phyloP scores from a whole-genome alignment of 1,284 basidiomycete species.

The Cutaneotrichosporon sp. region DNA sequence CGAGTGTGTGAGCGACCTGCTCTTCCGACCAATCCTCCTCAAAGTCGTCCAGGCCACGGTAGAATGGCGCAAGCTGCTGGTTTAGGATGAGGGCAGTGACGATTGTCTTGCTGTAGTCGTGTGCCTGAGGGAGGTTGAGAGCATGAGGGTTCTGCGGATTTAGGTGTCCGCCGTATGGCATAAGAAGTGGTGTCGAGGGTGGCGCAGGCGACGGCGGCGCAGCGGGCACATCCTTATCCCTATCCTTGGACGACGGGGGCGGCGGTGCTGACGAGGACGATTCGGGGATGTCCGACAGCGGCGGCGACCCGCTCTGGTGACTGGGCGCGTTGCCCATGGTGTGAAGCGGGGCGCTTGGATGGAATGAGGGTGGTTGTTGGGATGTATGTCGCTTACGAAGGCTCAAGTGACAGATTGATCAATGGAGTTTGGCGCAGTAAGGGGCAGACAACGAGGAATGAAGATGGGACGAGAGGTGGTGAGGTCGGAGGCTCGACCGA shows the following conservation, averaged over 20 bases:
- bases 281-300: background rate
- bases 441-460: no score
- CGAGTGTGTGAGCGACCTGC: slow-evolving; percentile 57
- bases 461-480: no score
- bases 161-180: slow-evolving; percentile 63
- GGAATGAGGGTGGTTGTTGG: no score
- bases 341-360: no score
- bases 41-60: slow-evolving; percentile 90
- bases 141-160: slow-evolving; percentile 86
- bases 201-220: slow-evolving; percentile 47
- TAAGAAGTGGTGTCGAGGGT: slow-evolving; percentile 60
- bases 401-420: no score
- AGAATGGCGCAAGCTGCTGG: slow-evolving; percentile 89
- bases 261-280: background rate
- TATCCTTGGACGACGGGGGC: slow-evolving; percentile 12
- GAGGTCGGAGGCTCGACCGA: no score
- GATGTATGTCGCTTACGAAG: no score
- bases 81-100: slow-evolving; percentile 83
- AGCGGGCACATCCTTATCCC: slow-evolving; percentile 21
- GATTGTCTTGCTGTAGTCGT: slow-evolving; percentile 84
- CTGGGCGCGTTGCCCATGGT: slow-evolving; percentile 41
- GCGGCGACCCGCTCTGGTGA: slow-evolving; percentile 13
- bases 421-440: no score
- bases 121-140: slow-evolving; percentile 54
- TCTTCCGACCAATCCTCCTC: slow-evolving; percentile 78